phyloP scores from a whole-genome alignment of 129 eudicot species.

The Artemisia annua region DNA sequence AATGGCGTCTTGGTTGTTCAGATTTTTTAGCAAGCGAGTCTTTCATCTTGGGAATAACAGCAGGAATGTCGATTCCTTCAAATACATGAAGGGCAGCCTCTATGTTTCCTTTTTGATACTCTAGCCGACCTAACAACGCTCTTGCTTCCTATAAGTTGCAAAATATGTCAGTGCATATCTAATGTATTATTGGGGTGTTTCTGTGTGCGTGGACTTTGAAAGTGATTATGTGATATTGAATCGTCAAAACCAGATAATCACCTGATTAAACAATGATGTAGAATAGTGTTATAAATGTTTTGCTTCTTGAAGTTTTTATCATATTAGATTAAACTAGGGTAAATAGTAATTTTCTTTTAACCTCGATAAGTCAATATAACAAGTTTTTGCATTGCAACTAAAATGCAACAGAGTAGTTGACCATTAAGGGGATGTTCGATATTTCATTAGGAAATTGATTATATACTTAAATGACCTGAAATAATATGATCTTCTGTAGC shows the following conservation, averaged over 20 bases:
- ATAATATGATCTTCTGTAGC: too few relatives aligned
- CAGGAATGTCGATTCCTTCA: slow-evolving; percentile 85
- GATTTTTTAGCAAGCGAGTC: slow-evolving; percentile 51
- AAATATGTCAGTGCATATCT: slow-evolving; percentile 21
- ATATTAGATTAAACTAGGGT: background rate
- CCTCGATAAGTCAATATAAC: too few relatives aligned
- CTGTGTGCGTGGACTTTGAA: slow-evolving; percentile 2
- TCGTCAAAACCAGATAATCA: background rate
- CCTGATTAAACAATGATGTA: background rate
- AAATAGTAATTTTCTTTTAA: too few relatives aligned
- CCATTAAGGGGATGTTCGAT: too few relatives aligned
- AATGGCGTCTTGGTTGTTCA: slow-evolving; percentile 68
- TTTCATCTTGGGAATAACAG: slow-evolving; percentile 66
- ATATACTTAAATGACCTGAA: too few relatives aligned
- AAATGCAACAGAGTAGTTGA: too few relatives aligned
- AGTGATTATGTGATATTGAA: background rate
- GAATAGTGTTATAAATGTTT: background rate
- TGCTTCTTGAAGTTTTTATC: slow-evolving; percentile 1
- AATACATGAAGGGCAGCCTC: slow-evolving; percentile 92
- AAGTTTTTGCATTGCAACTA: too few relatives aligned
- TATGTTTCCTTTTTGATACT: slow-evolving; percentile 86
- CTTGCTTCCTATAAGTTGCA: slow-evolving; percentile 74
- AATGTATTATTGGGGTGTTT: slow-evolving; percentile 6
- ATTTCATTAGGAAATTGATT: too few relatives aligned
- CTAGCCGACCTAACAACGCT: slow-evolving; percentile 86